Evolutionary conservation across 371 early-diverging fungal species (phyloP).

Genomic region (Mortierella sp.): DNA sequence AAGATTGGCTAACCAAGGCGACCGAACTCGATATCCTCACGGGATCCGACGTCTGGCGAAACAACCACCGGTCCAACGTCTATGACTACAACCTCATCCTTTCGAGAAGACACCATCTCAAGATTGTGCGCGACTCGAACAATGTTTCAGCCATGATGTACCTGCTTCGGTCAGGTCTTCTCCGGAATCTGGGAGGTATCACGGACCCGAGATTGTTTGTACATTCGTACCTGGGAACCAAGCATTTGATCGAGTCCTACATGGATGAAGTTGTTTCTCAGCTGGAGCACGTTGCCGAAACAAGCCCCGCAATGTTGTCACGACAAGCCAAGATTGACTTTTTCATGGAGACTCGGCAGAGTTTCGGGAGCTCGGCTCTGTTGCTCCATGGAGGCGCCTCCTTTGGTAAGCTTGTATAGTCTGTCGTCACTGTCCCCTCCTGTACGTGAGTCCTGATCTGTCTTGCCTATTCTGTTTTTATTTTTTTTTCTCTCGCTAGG

Average conservation of each 20-base stretch:
- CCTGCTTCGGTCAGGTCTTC: conserved; percentile 65
- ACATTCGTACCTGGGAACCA: conserved; percentile 74
- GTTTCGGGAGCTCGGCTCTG: conserved; percentile 77
- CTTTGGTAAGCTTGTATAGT: conserved; percentile 58
- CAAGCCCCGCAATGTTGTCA: conserved; percentile 55
- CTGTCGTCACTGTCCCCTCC: too few relatives aligned
- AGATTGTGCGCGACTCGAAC: conserved; percentile 58
- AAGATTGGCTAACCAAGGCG: conserved; percentile 69
- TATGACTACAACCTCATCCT: conserved; percentile 78
- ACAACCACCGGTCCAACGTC: conserved; percentile 59
- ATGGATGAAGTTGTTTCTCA: conserved; percentile 69
- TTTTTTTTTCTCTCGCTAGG: conserved; percentile 47
- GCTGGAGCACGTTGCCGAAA: conserved; percentile 67
- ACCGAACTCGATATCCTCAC: conserved; percentile 61
- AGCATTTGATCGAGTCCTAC: conserved; percentile 76
- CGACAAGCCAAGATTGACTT: conserved; percentile 72
- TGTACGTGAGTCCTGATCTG: too few relatives aligned
- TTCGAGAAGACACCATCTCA: conserved; percentile 62
- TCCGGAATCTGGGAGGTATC: conserved; percentile 80
- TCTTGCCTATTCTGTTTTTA: too few relatives aligned
- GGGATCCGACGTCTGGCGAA: conserved; percentile 70
- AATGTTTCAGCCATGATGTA: conserved; percentile 73
- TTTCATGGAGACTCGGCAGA: conserved; percentile 72
- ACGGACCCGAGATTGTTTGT: conserved; percentile 70
- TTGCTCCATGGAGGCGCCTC: conserved; percentile 79